phyloP scores from a whole-genome alignment of 495 filamentous ascomycete species.

The Rhizodiscina lignyota region DNA sequence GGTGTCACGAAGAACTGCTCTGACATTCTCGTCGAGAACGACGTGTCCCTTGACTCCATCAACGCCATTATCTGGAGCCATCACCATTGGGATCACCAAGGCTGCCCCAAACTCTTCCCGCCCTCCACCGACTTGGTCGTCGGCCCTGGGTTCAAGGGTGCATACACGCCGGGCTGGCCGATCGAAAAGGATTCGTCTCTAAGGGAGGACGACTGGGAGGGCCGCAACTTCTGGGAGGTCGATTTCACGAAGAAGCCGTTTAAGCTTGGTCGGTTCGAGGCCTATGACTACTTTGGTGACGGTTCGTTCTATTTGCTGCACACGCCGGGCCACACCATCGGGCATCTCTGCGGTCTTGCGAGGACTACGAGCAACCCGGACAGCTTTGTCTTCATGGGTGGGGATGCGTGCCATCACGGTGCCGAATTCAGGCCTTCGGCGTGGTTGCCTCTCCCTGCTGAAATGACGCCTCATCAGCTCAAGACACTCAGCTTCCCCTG shows the following conservation, averaged over 20 bases:
- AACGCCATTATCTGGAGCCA: constrained; percentile 4
- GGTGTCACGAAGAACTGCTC: constrained; percentile 29
- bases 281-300: constrained; percentile 2
- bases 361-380: neutral
- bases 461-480: neutral
- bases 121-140: constrained; percentile 17
- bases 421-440: constrained; percentile 1
- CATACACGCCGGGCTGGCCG: constrained; percentile 19
- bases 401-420: constrained; percentile 1
- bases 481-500: neutral
- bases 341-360: constrained; percentile 1
- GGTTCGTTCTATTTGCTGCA: constrained; percentile 2
- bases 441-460: constrained; percentile 1
- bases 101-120: constrained; percentile 19
- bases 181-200: neutral
- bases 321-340: constrained; percentile 2
- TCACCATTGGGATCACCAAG: constrained; percentile 17
- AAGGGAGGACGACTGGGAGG: neutral
- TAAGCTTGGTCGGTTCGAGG: neutral
- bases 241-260: neutral
- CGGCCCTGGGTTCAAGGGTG: constrained; percentile 19
- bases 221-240: neutral
- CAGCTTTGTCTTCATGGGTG: constrained; percentile 1
- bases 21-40: constrained; percentile 31
- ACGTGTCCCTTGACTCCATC: constrained; percentile 10